A percentile compares a stretch with the other conserved stretches of the same genome.
phyloP scores from a whole-genome alignment of 306 rosid genomes.

The Cicer judaicum region DNA sequence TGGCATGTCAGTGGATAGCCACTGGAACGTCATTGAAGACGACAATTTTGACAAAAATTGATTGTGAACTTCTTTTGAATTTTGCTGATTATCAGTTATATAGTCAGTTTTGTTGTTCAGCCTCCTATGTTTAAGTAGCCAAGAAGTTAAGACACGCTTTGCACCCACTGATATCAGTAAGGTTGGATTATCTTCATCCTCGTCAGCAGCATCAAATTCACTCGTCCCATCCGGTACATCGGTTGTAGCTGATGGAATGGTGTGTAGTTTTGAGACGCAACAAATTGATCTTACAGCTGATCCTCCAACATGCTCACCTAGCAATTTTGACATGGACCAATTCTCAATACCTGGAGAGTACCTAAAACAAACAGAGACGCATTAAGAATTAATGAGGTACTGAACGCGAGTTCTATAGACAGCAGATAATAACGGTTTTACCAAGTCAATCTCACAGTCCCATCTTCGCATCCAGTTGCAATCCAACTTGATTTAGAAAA shows the following conservation, averaged over 20 bases:
- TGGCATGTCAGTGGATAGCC: conserved; percentile 99
- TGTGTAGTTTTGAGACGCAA: conserved; percentile 67
- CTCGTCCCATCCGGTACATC: conserved; percentile 39
- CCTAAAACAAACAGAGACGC: conserved; percentile 55
- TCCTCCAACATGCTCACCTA: conserved; percentile 98
- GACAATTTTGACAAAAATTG: conserved; percentile 48
- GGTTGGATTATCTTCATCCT: conserved; percentile 57
- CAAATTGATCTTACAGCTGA: conserved; percentile 95
- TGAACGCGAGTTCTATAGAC: conserved; percentile 38
- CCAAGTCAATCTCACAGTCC: conserved; percentile 94
- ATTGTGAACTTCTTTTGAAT: conserved; percentile 46
- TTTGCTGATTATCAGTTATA: conserved; percentile 46
- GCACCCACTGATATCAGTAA: conserved; percentile 95
- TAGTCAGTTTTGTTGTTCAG: conserved; percentile 48
- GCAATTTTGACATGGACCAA: conserved; percentile 88
- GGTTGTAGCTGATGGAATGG: conserved; percentile 52
- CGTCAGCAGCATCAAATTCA: conserved; percentile 42
- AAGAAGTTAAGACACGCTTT: conserved; percentile 90
- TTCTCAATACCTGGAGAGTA: conserved; percentile 66
- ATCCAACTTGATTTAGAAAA: conserved; percentile 70
- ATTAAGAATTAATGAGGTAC: conserved; percentile 24
- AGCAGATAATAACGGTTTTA: conserved; percentile 49
- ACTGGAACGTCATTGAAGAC: conserved; percentile 83
- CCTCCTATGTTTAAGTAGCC: conserved; percentile 72
- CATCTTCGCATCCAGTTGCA: conserved; percentile 96